Evolutionary conservation across 768 basidiomycete species (phyloP).

Genomic region (Leccinum longicurvipes): DNA sequence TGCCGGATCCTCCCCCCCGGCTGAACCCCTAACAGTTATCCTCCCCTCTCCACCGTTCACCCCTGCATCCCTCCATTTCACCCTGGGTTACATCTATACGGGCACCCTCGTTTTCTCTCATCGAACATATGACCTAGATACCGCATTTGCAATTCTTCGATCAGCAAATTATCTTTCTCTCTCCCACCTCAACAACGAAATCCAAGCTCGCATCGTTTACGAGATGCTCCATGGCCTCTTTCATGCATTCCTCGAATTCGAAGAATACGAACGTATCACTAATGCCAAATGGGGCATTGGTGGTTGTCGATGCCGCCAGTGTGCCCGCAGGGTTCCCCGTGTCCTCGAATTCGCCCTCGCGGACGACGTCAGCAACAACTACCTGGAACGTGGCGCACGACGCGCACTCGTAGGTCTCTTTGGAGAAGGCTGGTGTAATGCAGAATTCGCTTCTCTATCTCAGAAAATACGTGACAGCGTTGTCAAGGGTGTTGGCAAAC

Average conservation of each 20-base stretch:
- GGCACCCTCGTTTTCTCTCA: constrained; percentile 93
- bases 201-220: constrained; percentile 76
- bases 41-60: constrained; percentile 94
- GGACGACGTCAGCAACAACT: constrained; percentile 72
- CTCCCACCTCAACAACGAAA: constrained; percentile 68
- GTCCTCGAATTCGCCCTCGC: constrained; percentile 77
- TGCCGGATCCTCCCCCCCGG: constrained; percentile 21
- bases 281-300: constrained; percentile 78
- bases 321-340: constrained; percentile 73
- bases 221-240: constrained; percentile 92
- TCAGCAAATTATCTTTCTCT: constrained; percentile 80
- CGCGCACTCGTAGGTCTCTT: constrained; percentile 79
- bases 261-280: constrained; percentile 74
- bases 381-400: constrained; percentile 68
- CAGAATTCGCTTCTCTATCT: constrained; percentile 73
- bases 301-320: constrained; percentile 82
- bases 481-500: constrained; percentile 69
- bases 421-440: constrained; percentile 84
- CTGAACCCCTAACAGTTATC: constrained; percentile 56
- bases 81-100: constrained; percentile 91
- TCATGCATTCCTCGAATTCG: constrained; percentile 76
- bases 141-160: constrained; percentile 85
- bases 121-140: constrained; percentile 87
- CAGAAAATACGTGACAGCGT: constrained; percentile 63
- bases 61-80: constrained; percentile 90